Evolutionary conservation across 495 filamentous ascomycete genomes (phyloP), one percentile per base, ranked within the genome.

Genomic region (Chaetomium cochliodes): DNA sequence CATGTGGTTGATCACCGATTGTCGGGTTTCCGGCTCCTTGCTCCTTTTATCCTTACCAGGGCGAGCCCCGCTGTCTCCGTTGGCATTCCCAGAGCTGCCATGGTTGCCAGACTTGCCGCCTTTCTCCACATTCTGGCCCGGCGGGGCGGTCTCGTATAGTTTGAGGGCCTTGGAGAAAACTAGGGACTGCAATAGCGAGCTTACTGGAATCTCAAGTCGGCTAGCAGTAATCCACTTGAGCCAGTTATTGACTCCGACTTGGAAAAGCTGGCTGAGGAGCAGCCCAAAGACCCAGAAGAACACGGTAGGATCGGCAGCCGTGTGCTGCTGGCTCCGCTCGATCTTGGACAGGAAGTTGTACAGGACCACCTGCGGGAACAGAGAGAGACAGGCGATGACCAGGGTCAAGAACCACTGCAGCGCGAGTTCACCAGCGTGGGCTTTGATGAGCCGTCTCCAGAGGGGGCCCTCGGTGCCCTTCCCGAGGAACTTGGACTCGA

Each of bases 81-180:
- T 51, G 22, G 55, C 44, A 51, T 50, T 33, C 9, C 55, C 42
- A 6, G 62, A 18, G 16, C 26, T 47, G 25, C 16, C 55, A 46
- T 22, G 46, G 6, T 18, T 22, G 15, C 37, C 47, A 44, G 55
- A 46, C 1, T 39, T 41, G 54, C 49, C 39, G 12, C 7, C 46
- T n/a, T 70, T 73, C 20, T 71, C 73, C 51, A 77, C 80, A 9
- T 74, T 68, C 56, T 80, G 82, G 20, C 67, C 66, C 6, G 74
- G 67, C 28, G 76, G 77, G 64, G 89, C 90, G 2, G 85, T 83
- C 73, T 92, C 88, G 64, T 91, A 90, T 51, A 85, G 82, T 20
- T 82, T 81, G 77, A 88, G 85, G 0, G 87, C 81, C 66, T 92
- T 91, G 46, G 80, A 78, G 60, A 91, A 90, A 7, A 91, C 81